A percentile compares a stretch with the other conserved stretches of the same genome.
Evolutionary conservation across 805 yeast genomes (phyloP).

Genomic region (Schizosaccharomyces octosporus): DNA sequence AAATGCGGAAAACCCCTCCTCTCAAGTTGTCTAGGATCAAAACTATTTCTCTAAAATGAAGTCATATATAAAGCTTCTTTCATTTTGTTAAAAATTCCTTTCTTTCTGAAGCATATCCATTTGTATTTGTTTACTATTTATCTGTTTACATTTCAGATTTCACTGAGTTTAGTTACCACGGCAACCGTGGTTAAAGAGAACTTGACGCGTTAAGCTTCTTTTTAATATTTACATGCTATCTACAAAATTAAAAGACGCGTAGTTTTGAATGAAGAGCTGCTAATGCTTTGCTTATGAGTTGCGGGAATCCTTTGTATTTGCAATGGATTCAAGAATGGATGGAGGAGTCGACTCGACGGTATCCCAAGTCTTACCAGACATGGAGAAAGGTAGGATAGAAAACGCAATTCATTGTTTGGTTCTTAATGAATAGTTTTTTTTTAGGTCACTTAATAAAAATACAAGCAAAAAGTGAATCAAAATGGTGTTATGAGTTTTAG

Average conservation of each 20-base stretch:
- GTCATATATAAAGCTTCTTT: neutral
- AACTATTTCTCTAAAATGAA: neutral
- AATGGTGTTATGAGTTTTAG: too few relatives aligned
- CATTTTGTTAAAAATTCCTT: neutral
- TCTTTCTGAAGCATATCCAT: neutral
- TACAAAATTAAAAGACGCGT: neutral
- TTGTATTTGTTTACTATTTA: neutral
- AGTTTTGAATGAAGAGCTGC: neutral
- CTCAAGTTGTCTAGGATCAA: neutral
- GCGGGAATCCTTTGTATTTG: neutral
- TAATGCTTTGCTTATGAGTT: neutral
- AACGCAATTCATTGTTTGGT: neutral
- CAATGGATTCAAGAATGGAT: constrained; percentile 1
- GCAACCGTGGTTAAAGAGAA: neutral
- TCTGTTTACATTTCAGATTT: neutral
- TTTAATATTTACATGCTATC: neutral
- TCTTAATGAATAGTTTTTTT: neutral
- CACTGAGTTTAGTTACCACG: neutral
- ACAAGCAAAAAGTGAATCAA: too few relatives aligned
- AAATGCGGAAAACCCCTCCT: neutral
- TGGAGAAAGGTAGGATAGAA: neutral
- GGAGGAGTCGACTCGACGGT: neutral
- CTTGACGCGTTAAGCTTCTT: too few relatives aligned
- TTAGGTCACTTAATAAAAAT: too few relatives aligned
- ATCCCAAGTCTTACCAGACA: neutral